A percentile compares a stretch with the other conserved stretches of the same genome.
Conservation (phyloP, 2,329 filamentous ascomycete species). For the Stromatinia cepivora region DNA sequence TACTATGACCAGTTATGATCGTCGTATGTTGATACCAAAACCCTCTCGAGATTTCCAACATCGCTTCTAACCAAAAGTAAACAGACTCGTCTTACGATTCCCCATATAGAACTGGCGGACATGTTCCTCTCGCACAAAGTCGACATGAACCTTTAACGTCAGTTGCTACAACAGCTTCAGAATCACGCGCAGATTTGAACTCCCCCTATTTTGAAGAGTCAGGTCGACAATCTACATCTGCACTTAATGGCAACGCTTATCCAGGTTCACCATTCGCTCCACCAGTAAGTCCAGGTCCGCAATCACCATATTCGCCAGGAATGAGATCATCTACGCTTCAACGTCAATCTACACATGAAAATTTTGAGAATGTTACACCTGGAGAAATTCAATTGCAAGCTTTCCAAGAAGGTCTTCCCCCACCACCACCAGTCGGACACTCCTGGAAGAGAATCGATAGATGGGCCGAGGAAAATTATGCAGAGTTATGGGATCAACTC, state of each 20-base stretch:
- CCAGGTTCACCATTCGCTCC: conserved; percentile 42
- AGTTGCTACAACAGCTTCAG: conserved; percentile 79
- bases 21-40: conserved; percentile 52
- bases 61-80: conserved; percentile 23
- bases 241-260: conserved; percentile 58
- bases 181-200: conserved; percentile 82
- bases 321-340: conserved; percentile 75
- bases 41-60: not conserved
- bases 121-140: conserved; percentile 83
- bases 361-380: conserved; percentile 68
- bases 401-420: conserved; percentile 88
- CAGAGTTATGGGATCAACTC: conserved; percentile 89
- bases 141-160: conserved; percentile 82
- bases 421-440: conserved; percentile 81
- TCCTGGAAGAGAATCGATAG: conserved; percentile 93
- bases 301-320: conserved; percentile 81
- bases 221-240: conserved; percentile 52
- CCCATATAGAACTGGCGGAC: conserved; percentile 85
- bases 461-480: conserved; percentile 94
- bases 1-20: conserved; percentile 69
- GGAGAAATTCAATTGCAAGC: conserved; percentile 96
- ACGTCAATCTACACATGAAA: conserved; percentile 61
- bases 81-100: conserved; percentile 91
- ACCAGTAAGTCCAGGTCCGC: conserved; percentile 57
- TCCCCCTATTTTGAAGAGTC: conserved; percentile 76